phyloP scores from a whole-genome alignment of 164 flowering plant genomes.

The Cinnamomum chago region DNA sequence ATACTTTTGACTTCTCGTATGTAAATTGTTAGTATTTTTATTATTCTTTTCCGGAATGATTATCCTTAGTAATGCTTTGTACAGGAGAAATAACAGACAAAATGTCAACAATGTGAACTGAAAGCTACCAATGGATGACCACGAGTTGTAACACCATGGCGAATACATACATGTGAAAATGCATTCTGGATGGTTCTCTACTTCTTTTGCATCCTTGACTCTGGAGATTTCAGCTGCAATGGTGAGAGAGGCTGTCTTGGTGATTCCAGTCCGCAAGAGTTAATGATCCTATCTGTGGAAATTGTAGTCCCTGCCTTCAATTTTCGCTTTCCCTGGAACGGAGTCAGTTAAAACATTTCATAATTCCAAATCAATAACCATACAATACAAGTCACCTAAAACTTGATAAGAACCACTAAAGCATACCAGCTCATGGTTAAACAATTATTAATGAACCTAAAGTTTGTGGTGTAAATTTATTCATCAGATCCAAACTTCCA shows the following conservation, averaged over 20 bases:
- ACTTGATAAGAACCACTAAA: not conserved
- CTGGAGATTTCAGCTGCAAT: slow-evolving; percentile 54
- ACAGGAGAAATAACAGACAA: not conserved
- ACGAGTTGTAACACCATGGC: not conserved
- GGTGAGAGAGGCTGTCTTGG: slow-evolving; percentile 69
- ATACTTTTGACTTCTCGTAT: no score
- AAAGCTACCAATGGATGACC: not conserved
- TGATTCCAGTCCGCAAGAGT: slow-evolving; percentile 41
- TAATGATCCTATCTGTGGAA: slow-evolving; percentile 46
- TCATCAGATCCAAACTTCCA: not conserved
- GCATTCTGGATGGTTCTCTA: not conserved
- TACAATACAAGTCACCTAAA: not conserved
- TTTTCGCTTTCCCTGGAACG: slow-evolving; percentile 61
- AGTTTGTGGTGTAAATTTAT: not conserved
- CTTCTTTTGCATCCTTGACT: slow-evolving; percentile 45
- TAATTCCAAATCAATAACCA: not conserved
- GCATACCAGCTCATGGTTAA: not conserved
- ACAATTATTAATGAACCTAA: not conserved
- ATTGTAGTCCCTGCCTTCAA: slow-evolving; percentile 47
- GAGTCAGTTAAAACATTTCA: not conserved
- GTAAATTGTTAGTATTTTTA: no score
- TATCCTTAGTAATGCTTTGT: not conserved
- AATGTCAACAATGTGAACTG: not conserved
- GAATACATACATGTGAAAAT: not conserved
- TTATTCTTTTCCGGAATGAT: not conserved